Conservation (phyloP, 1,284 basidiomycete species). For the Ganoderma boninense region DNA sequence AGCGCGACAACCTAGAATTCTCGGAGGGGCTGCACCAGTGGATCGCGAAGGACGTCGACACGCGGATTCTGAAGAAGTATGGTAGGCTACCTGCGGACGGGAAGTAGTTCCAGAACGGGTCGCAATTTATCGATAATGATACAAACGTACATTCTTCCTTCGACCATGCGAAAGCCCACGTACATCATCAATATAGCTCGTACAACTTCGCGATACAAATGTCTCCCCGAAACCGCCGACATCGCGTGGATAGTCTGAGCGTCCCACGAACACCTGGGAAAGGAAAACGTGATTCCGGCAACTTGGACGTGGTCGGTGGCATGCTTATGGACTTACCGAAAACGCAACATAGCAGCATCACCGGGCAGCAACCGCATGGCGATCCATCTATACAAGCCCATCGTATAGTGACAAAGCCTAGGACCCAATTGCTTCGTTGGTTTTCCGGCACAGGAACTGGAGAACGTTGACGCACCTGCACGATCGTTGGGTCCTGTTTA, state of each 20-base stretch:
- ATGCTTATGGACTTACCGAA: slow-evolving; percentile 23
- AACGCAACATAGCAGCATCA: slow-evolving; percentile 21
- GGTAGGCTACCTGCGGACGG: slow-evolving; percentile 53
- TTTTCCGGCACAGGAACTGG: slow-evolving; percentile 5
- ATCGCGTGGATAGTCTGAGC: slow-evolving; percentile 15
- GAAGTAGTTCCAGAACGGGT: slow-evolving; percentile 19
- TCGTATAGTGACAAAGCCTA: slow-evolving; percentile 84
- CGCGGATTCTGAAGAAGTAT: slow-evolving; percentile 79
- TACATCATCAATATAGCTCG: slow-evolving; percentile 29
- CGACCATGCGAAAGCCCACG: slow-evolving; percentile 24
- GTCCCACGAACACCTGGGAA: slow-evolving; percentile 16
- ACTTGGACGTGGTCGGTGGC: not conserved
- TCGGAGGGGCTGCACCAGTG: slow-evolving; percentile 86
- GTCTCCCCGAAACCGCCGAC: not conserved
- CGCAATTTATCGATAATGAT: slow-evolving; percentile 31
- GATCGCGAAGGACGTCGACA: slow-evolving; percentile 84
- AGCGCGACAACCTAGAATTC: slow-evolving; percentile 94
- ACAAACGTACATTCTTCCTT: slow-evolving; percentile 31
- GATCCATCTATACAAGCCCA: slow-evolving; percentile 65
- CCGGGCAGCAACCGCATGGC: not conserved
- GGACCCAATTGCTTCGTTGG: slow-evolving; percentile 17
- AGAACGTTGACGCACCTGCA: slow-evolving; percentile 71
- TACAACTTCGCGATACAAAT: slow-evolving; percentile 25
- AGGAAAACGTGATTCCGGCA: not conserved
- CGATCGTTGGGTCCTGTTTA: slow-evolving; percentile 98